Percentiles rank a stretch among this genome's conserved stretches.
Conservation (phyloP, 1,284 basidiomycete genomes). For the Tetrapyrgos nigripes region DNA sequence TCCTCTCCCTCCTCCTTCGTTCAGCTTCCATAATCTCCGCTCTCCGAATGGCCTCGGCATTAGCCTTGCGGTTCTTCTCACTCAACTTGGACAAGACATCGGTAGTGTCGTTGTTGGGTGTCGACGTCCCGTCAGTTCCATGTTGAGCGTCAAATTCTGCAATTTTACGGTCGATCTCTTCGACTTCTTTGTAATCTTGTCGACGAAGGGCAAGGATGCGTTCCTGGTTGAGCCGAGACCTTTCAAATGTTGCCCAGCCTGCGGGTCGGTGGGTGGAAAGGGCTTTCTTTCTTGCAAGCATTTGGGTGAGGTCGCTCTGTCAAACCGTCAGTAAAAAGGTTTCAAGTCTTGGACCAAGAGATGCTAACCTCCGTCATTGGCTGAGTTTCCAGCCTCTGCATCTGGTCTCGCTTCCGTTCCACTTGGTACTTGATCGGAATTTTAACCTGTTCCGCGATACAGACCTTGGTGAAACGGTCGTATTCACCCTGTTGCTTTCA, state of each 20-base stretch:
- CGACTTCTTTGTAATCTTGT: constrained; percentile 67
- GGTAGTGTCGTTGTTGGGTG: constrained; percentile 39
- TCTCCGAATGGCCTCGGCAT: constrained; percentile 77
- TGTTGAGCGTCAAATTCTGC: constrained; percentile 50
- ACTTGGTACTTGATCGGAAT: constrained; percentile 71
- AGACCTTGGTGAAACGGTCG: constrained; percentile 59
- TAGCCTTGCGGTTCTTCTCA: constrained; percentile 86
- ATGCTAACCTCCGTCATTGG: constrained; percentile 76
- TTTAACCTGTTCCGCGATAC: constrained; percentile 61
- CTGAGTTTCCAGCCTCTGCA: constrained; percentile 63
- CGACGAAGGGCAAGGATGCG: constrained; percentile 76
- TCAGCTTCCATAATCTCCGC: constrained; percentile 77
- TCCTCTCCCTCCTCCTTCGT: constrained; percentile 68
- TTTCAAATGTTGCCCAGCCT: constrained; percentile 59
- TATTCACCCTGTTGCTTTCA: constrained; percentile 69
- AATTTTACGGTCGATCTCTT: constrained; percentile 66
- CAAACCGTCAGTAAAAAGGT: constrained; percentile 9
- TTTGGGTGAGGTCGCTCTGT: constrained; percentile 72
- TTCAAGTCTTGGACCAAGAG: constrained; percentile 6
- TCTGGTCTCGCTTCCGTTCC: constrained; percentile 68
- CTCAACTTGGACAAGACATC: constrained; percentile 82
- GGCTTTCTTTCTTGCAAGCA: constrained; percentile 72
- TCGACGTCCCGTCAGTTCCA: constrained; percentile 4
- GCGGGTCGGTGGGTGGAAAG: constrained; percentile 49
- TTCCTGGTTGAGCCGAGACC: constrained; percentile 66